Percentiles rank a stretch among this genome's conserved stretches.
These are phyloP conservation scores for Pyrus pyrifolia DNA, from an alignment of 306 rosid genomes.

Conservation along the genomic window DNA sequence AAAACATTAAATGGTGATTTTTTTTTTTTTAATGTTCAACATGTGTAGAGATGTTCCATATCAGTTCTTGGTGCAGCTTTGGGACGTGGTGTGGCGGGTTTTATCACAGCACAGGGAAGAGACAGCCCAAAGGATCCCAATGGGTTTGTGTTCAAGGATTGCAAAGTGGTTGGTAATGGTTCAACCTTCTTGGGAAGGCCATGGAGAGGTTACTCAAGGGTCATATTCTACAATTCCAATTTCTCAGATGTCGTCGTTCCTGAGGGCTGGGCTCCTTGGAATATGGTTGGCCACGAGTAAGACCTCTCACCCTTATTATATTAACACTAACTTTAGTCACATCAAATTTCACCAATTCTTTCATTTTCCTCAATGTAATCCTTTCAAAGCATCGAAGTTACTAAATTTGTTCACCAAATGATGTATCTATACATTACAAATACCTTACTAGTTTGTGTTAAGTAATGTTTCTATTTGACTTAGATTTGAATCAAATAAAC, in stretches of 20 bases:
- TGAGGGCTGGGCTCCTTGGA: conserved; percentile 59
- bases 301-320: not conserved
- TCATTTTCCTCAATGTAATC: not conserved
- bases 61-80: conserved; percentile 35
- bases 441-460: no score
- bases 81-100: conserved; percentile 30
- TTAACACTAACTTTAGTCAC: not conserved
- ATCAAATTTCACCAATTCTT: not conserved
- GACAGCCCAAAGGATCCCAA: conserved; percentile 22
- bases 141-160: conserved; percentile 69
- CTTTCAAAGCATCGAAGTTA: no score
- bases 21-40: not conserved
- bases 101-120: conserved; percentile 81
- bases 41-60: conserved; percentile 43
- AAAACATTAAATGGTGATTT: no score
- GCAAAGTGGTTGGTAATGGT: conserved; percentile 48
- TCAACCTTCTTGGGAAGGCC: conserved; percentile 68
- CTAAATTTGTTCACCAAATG: no score
- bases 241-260: conserved; percentile 44
- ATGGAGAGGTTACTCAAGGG: conserved; percentile 72
- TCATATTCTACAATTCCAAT: conserved; percentile 44
- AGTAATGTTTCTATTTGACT: no score
- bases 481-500: no score
- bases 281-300: conserved; percentile 29
- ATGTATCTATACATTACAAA: no score